A percentile compares a stretch with the other conserved stretches of the same genome.
Conservation (phyloP, 371 early-diverging fungal genomes). For the Mucor velutinosus region DNA sequence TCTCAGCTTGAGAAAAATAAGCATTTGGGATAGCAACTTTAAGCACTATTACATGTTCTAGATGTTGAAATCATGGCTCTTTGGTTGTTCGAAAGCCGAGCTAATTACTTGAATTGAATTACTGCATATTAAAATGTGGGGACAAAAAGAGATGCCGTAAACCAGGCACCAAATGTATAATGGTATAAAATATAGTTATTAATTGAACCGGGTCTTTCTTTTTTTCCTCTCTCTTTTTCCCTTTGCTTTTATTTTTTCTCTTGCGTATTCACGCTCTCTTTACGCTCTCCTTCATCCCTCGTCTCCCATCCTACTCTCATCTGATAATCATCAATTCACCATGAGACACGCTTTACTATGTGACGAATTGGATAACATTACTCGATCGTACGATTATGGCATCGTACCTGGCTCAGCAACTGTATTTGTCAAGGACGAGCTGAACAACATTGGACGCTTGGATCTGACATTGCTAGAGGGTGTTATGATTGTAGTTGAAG, state of each 20-base stretch:
- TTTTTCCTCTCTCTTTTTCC: conserved; percentile 1
- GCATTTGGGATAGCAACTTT: background rate
- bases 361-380: conserved; percentile 26
- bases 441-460: conserved; percentile 32
- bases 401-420: conserved; percentile 53
- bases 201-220: background rate
- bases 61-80: background rate
- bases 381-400: conserved; percentile 44
- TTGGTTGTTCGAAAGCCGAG: background rate
- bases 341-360: conserved; percentile 15
- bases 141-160: background rate
- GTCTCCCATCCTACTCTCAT: background rate
- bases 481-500: conserved; percentile 43
- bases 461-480: conserved; percentile 47
- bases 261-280: background rate
- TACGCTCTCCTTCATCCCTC: background rate
- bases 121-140: background rate
- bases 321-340: background rate
- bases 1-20: background rate
- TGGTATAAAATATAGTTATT: background rate
- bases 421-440: conserved; percentile 42
- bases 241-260: background rate
- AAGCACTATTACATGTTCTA: background rate
- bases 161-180: background rate
- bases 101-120: background rate